Conservation (phyloP, 768 basidiomycete species). For the Suillus bovinus region DNA sequence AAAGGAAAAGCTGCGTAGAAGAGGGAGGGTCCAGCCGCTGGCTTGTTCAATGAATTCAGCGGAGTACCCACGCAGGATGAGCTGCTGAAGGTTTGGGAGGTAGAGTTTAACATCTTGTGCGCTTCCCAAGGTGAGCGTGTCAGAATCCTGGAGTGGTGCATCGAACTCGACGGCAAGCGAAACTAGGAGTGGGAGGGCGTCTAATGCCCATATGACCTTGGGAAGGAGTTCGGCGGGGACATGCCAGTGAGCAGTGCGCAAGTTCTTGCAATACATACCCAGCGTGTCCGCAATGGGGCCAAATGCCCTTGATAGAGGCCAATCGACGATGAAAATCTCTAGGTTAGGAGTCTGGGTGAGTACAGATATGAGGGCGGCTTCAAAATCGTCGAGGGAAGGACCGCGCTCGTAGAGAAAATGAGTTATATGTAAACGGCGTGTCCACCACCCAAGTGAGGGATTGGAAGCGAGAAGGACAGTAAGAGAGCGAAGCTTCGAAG, state of each 20-base stretch:
- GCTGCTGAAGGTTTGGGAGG: slow-evolving; percentile 59
- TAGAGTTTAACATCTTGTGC: slow-evolving; percentile 55
- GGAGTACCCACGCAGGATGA: slow-evolving; percentile 60
- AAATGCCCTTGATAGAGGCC: slow-evolving; percentile 60
- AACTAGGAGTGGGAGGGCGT: slow-evolving; percentile 56
- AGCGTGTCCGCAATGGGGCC: slow-evolving; percentile 67
- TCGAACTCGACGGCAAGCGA: slow-evolving; percentile 57
- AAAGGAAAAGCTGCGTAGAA: slow-evolving; percentile 57
- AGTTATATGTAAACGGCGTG: slow-evolving; percentile 67
- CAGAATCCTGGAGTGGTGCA: slow-evolving; percentile 32
- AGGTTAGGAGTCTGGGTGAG: slow-evolving; percentile 71
- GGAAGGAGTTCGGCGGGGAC: slow-evolving; percentile 54
- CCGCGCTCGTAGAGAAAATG: slow-evolving; percentile 46
- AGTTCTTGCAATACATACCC: slow-evolving; percentile 46
- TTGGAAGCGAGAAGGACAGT: slow-evolving; percentile 52
- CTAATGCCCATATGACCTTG: slow-evolving; percentile 73
- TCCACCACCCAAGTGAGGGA: slow-evolving; percentile 67
- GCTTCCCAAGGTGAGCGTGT: slow-evolving; percentile 56
- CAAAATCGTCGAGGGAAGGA: slow-evolving; percentile 48
- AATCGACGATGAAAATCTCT: slow-evolving; percentile 70
- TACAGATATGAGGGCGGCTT: slow-evolving; percentile 56
- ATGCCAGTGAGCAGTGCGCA: slow-evolving; percentile 64
- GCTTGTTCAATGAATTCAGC: slow-evolving; percentile 72
- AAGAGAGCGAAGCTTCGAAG: slow-evolving; percentile 52
- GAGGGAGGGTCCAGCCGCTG: slow-evolving; percentile 62